Evolutionary conservation across 768 basidiomycete genomes (phyloP).

Genomic region (Mycena sanguinolenta): DNA sequence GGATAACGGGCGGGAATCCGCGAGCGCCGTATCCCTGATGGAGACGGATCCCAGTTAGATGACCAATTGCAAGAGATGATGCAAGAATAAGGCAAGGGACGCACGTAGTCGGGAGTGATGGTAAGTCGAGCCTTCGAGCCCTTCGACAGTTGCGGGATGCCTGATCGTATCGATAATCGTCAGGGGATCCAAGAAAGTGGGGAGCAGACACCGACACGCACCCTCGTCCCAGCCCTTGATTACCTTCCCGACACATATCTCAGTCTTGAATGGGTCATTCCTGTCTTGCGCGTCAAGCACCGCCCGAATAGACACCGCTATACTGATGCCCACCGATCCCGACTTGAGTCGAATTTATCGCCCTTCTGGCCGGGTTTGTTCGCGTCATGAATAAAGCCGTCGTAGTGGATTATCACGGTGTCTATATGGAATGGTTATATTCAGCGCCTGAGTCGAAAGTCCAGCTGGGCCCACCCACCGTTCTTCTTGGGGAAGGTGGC

Average conservation of each 20-base stretch:
- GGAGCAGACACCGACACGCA: constrained; percentile 46
- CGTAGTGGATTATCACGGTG: constrained; percentile 82
- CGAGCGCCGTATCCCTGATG: constrained; percentile 80
- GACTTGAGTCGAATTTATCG: constrained; percentile 79
- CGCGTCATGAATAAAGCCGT: constrained; percentile 71
- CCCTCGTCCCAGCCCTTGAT: constrained; percentile 95
- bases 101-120: constrained; percentile 83
- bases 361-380: constrained; percentile 47
- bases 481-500: constrained; percentile 74
- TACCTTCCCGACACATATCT: constrained; percentile 85
- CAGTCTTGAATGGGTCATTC: constrained; percentile 69
- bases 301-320: constrained; percentile 17
- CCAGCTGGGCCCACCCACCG: constrained; percentile 60
- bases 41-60: constrained; percentile 16
- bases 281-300: constrained; percentile 50
- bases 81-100: constrained; percentile 52
- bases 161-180: constrained; percentile 54
- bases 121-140: constrained; percentile 80
- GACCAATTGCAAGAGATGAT: not conserved
- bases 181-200: constrained; percentile 14
- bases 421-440: constrained; percentile 65
- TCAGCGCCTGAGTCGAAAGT: constrained; percentile 21
- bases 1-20: constrained; percentile 86
- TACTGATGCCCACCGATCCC: constrained; percentile 73
- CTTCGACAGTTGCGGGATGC: constrained; percentile 81